Conservation (phyloP, 2,329 filamentous ascomycete species). For the Scopulariopsis brevicaulis region DNA sequence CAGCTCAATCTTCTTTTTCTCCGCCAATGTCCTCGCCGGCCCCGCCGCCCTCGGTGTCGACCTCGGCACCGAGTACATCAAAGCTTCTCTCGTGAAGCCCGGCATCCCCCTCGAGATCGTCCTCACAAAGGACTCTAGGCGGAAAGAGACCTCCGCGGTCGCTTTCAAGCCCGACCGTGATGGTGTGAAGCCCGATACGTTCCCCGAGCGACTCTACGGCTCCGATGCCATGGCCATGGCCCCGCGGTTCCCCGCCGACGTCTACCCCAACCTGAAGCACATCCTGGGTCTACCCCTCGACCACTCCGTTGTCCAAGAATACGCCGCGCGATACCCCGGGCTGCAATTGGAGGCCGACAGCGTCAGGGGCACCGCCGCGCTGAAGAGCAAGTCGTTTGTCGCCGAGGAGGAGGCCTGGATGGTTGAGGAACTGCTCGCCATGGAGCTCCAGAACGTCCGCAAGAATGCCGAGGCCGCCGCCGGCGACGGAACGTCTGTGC, state of each 20-base stretch:
- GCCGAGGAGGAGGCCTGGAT: slow-evolving; percentile 56
- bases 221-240: slow-evolving; percentile 82
- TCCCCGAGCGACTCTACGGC: slow-evolving; percentile 85
- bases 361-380: slow-evolving; percentile 59
- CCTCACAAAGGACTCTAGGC: slow-evolving; percentile 91
- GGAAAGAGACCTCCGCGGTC: slow-evolving; percentile 85
- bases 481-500: slow-evolving; percentile 61
- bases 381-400: slow-evolving; percentile 62
- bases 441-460: slow-evolving; percentile 88
- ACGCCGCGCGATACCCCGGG: slow-evolving; percentile 66
- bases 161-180: slow-evolving; percentile 80
- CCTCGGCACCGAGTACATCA: slow-evolving; percentile 93
- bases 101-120: slow-evolving; percentile 97
- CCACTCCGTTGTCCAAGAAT: slow-evolving; percentile 54
- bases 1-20: slow-evolving; percentile 1
- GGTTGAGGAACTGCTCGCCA: slow-evolving; percentile 88
- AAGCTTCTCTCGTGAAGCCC: slow-evolving; percentile 89
- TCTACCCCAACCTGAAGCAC: slow-evolving; percentile 88
- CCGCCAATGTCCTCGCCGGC: slow-evolving; percentile 36
- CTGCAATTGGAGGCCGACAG: slow-evolving; percentile 54
- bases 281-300: slow-evolving; percentile 65
- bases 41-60: slow-evolving; percentile 85
- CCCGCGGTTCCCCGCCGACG: slow-evolving; percentile 80
- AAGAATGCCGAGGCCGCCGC: slow-evolving; percentile 79
- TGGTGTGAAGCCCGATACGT: slow-evolving; percentile 53